Evolutionary conservation across 2,329 filamentous ascomycete genomes (phyloP), one percentile per base, ranked within the genome.

Genomic region (Ascomycota sp.): DNA sequence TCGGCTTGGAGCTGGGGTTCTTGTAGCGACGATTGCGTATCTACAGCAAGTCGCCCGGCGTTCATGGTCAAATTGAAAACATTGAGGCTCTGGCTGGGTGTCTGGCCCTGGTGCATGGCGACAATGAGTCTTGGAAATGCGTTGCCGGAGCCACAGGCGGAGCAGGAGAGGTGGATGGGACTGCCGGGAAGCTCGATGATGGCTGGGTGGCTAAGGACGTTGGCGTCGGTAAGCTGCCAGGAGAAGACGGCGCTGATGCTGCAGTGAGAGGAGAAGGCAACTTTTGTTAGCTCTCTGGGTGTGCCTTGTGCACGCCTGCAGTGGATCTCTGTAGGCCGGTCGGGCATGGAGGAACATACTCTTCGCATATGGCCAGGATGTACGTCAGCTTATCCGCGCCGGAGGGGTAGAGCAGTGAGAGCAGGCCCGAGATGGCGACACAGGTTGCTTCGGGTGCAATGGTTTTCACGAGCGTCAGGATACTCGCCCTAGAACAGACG

Each of bases 191-290:
- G 50, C 29, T 58, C 50, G 35, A 81, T 55, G 38, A 52, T 41
- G 34, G 49, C 41, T 45, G 33, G 62, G 39, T 65, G 56, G 7
- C 56, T 50, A 29, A 81, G 56, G 10, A 47, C 52, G 38, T 63
- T 64, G 33, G 65, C 49, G 1, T 48, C 39, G 6, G 43, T 47
- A 28, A 77, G 57, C n/a, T 55, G 53, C 55, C 76, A 78, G 36
- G 66, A 55, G 50, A 86, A 72, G 7, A 91, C 54, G 29, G 64
- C 77, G 37, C 71, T 66, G 35, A 66, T 48, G 27, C 63, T 71
- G 40, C 25, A 16, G 9, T 11, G 9, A n/a, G n/a, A n/a, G n/a
- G n/a, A n/a, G n/a, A n/a, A n/a, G n/a, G n/a, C n/a, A n/a, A n/a
- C n/a, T n/a, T n/a, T n/a, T n/a, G n/a, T n/a, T n/a, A n/a, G n/a